These are phyloP conservation scores for Candida arabinofermentans DNA, from an alignment of 805 yeast genomes.

Conservation along the genomic window DNA sequence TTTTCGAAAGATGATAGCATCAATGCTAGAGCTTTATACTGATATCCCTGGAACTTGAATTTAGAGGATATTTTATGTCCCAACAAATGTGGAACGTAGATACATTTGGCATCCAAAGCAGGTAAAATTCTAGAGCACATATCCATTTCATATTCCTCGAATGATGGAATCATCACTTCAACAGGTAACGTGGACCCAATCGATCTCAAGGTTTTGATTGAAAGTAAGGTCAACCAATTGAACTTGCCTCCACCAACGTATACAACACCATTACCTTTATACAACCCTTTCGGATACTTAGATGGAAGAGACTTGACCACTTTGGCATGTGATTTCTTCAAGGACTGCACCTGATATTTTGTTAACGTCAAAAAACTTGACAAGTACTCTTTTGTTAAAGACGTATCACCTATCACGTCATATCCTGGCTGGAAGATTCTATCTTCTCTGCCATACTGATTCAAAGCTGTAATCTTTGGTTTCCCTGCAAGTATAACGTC, in stretches of 20 bases:
- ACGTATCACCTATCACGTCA: slow-evolving; percentile 34
- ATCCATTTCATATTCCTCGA: slow-evolving; percentile 65
- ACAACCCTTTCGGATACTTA: slow-evolving; percentile 40
- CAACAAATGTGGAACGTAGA: slow-evolving; percentile 52
- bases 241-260: slow-evolving; percentile 78
- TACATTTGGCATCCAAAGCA: slow-evolving; percentile 57
- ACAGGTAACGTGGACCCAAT: slow-evolving; percentile 67
- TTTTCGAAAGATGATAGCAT: slow-evolving; percentile 66
- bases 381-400: slow-evolving; percentile 52
- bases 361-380: slow-evolving; percentile 44
- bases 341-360: slow-evolving; percentile 37
- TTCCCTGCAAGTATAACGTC: slow-evolving; percentile 16
- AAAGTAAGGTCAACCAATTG: slow-evolving; percentile 62
- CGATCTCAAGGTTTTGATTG: slow-evolving; percentile 58
- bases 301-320: slow-evolving; percentile 46
- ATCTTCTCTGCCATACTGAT: slow-evolving; percentile 40
- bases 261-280: slow-evolving; percentile 55
- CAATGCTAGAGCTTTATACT: slow-evolving; percentile 62
- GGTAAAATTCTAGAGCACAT: slow-evolving; percentile 63
- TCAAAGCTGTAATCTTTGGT: slow-evolving; percentile 33
- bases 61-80: slow-evolving; percentile 44
- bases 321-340: slow-evolving; percentile 43
- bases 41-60: slow-evolving; percentile 54
- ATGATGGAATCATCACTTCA: slow-evolving; percentile 73
- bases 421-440: slow-evolving; percentile 55